A percentile compares a stretch with the other conserved stretches of the same genome.
phyloP scores from a whole-genome alignment of 2,329 filamentous ascomycete species.

The Ascochyta rabiei region DNA sequence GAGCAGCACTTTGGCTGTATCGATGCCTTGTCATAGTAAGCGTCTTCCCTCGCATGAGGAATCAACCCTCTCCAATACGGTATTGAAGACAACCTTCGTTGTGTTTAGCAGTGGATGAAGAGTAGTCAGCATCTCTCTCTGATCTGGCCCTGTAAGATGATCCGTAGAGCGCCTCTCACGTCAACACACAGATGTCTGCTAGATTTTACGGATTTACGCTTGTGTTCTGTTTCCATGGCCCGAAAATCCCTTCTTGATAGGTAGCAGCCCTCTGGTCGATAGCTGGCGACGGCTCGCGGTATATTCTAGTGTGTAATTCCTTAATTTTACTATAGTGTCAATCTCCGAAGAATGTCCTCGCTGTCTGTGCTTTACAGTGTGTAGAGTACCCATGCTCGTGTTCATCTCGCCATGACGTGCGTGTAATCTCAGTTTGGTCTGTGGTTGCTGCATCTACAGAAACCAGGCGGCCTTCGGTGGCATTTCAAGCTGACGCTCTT shows the following conservation, averaged over 20 bases:
- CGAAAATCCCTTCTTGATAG: constrained; percentile 6
- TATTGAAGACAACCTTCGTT: too few relatives aligned
- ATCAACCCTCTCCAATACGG: too few relatives aligned
- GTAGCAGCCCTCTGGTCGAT: not conserved
- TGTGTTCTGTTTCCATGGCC: constrained; percentile 2
- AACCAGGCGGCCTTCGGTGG: too few relatives aligned
- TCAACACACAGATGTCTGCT: not conserved
- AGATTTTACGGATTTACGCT: constrained; percentile 17
- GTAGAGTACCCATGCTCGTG: not conserved
- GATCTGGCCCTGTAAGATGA: constrained; percentile 1
- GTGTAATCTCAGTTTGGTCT: not conserved
- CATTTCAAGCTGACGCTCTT: too few relatives aligned
- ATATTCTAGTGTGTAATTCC: constrained; percentile 19
- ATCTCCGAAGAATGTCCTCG: not conserved
- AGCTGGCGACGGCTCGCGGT: constrained; percentile 8
- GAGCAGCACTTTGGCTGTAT: constrained; percentile 82
- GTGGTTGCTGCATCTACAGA: too few relatives aligned
- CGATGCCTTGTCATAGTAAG: constrained; percentile 49
- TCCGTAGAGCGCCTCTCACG: not conserved
- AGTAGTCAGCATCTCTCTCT: not conserved
- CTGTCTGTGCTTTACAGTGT: constrained; percentile 1
- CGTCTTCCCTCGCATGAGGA: not conserved
- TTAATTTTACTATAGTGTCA: constrained; percentile 8
- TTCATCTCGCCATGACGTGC: constrained; percentile 5
- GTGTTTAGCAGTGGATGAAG: not conserved